Evolutionary conservation across 441 rosid species (phyloP).

Genomic region (Erodium trifolium): DNA sequence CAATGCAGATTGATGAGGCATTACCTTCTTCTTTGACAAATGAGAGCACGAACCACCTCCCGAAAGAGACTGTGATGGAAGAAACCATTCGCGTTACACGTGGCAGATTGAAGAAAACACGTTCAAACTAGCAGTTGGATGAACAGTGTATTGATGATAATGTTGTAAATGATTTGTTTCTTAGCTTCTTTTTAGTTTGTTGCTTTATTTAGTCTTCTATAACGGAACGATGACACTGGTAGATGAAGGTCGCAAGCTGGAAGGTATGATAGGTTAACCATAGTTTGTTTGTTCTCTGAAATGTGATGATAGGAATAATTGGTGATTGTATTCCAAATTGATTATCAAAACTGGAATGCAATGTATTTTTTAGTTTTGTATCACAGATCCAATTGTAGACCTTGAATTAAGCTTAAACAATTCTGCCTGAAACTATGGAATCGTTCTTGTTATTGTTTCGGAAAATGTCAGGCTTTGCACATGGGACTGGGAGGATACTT

Average conservation of each 20-base stretch:
- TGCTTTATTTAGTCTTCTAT: too few species aligned
- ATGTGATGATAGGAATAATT: neutral
- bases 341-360: too few species aligned
- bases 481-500: too few species aligned
- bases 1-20: conserved; percentile 35
- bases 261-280: neutral
- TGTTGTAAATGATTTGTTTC: neutral
- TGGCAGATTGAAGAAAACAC: conserved; percentile 41
- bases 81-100: conserved; percentile 42
- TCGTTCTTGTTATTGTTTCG: too few species aligned
- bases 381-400: too few species aligned
- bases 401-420: too few species aligned
- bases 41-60: conserved; percentile 35
- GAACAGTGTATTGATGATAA: neutral
- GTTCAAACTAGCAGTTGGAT: conserved; percentile 20
- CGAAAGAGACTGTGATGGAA: conserved; percentile 49
- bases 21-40: conserved; percentile 16
- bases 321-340: too few species aligned
- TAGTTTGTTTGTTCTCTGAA: neutral
- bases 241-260: neutral
- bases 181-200: neutral
- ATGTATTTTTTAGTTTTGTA: too few species aligned
- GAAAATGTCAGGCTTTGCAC: too few species aligned
- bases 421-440: too few species aligned
- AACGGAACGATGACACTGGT: neutral